These are phyloP conservation scores for Xylaria sp. DNA, from an alignment of 2,329 filamentous ascomycete genomes.

Conservation along the genomic window DNA sequence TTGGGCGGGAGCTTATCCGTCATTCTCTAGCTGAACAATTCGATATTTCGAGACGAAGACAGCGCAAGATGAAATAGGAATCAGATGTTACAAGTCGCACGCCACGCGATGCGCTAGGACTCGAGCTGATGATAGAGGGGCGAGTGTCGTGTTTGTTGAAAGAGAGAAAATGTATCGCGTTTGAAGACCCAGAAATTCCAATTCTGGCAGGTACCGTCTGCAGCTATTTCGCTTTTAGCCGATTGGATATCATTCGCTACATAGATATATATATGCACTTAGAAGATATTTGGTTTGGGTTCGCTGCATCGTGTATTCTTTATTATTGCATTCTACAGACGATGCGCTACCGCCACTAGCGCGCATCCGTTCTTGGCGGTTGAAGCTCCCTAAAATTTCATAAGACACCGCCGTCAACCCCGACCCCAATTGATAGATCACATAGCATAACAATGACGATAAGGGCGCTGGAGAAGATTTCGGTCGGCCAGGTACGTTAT, in stretches of 20 bases:
- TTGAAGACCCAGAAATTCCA: slow-evolving; percentile 35
- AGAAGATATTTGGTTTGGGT: neutral
- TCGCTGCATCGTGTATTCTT: neutral
- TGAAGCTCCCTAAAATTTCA: slow-evolving; percentile 36
- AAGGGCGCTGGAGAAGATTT: slow-evolving; percentile 62
- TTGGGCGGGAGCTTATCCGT: slow-evolving; percentile 96
- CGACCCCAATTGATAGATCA: slow-evolving; percentile 37
- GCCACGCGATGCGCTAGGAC: slow-evolving; percentile 31
- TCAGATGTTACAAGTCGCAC: slow-evolving; percentile 30
- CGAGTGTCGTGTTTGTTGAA: slow-evolving; percentile 30
- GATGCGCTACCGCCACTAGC: slow-evolving; percentile 10
- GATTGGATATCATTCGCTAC: neutral
- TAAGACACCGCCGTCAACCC: slow-evolving; percentile 11
- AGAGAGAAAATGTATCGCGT: slow-evolving; percentile 42
- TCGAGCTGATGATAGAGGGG: slow-evolving; percentile 28
- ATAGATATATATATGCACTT: neutral
- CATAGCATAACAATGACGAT: slow-evolving; percentile 63
- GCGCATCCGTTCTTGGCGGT: neutral
- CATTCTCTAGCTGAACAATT: slow-evolving; percentile 65
- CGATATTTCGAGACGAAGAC: slow-evolving; percentile 12
- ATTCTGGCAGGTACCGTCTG: slow-evolving; percentile 3
- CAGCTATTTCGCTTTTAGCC: slow-evolving; percentile 22
- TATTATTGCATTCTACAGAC: neutral
- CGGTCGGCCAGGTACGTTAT: slow-evolving; percentile 61
- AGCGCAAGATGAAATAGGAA: neutral